These are phyloP conservation scores for Leccinum aurantiacum DNA, from an alignment of 768 basidiomycete genomes.

Conservation along the genomic window DNA sequence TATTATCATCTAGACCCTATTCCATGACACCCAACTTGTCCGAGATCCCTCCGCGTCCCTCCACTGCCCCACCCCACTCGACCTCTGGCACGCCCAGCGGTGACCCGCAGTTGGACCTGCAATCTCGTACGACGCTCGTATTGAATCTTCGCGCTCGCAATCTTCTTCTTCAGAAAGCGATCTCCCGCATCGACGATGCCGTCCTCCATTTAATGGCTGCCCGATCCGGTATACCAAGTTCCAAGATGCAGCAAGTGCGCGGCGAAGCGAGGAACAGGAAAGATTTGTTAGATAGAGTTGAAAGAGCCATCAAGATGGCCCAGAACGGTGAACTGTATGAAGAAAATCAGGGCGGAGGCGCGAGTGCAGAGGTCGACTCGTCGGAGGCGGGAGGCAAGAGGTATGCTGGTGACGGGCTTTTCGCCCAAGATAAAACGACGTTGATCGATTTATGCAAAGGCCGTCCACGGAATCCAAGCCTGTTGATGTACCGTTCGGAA, in stretches of 20 bases:
- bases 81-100: constrained; percentile 15
- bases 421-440: constrained; percentile 5
- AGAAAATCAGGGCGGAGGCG: constrained; percentile 3
- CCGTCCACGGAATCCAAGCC: neutral
- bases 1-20: constrained; percentile 5
- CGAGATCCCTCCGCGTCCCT: constrained; percentile 25
- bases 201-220: constrained; percentile 32
- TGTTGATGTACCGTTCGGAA: constrained; percentile 7
- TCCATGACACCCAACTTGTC: constrained; percentile 11
- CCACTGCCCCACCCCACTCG: constrained; percentile 29
- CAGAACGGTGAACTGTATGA: constrained; percentile 16
- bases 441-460: constrained; percentile 17
- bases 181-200: constrained; percentile 33
- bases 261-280: constrained; percentile 33
- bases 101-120: constrained; percentile 12
- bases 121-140: constrained; percentile 22
- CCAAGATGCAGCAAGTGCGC: constrained; percentile 32
- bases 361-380: neutral
- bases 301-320: constrained; percentile 32
- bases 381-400: constrained; percentile 9
- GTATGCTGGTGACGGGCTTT: constrained; percentile 12
- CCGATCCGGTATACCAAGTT: constrained; percentile 32
- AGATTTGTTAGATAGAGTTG: constrained; percentile 31
- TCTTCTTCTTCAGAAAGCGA: constrained; percentile 33
- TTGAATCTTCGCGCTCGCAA: constrained; percentile 32